Conservation (phyloP, 768 basidiomycete genomes). For the Rhodotorula graminis region DNA sequence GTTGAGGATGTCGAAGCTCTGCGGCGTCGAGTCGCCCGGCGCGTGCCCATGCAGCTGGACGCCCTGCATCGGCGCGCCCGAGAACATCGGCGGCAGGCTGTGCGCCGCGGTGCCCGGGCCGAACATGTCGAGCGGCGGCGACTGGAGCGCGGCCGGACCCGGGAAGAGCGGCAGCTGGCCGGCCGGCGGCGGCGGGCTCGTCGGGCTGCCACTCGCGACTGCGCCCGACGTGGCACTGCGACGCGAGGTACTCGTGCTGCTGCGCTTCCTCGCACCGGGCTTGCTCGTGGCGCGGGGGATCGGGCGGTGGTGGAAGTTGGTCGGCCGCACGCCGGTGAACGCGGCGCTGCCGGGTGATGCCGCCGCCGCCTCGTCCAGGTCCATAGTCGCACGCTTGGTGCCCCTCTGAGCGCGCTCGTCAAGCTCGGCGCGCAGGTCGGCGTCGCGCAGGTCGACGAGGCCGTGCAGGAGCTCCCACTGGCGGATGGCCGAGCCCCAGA, state of each 20-base stretch:
- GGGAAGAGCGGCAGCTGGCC: not conserved
- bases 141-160: not conserved
- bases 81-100: not conserved
- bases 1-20: conserved; percentile 30
- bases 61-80: not conserved
- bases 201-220: not conserved
- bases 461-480: conserved; percentile 36
- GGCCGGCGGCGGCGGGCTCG: not conserved
- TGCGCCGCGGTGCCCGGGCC: too few species aligned
- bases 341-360: not conserved
- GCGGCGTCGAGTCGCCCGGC: not conserved
- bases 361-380: conserved; percentile 12
- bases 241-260: not conserved
- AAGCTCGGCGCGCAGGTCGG: conserved; percentile 29
- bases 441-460: conserved; percentile 37
- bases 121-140: not conserved
- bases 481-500: conserved; percentile 31
- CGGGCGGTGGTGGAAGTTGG: conserved; percentile 30
- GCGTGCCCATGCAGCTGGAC: not conserved
- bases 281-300: not conserved
- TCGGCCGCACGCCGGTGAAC: conserved; percentile 7
- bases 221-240: not conserved
- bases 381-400: conserved; percentile 31
- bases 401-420: conserved; percentile 13
- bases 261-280: conserved; percentile 1